A percentile compares a stretch with the other conserved stretches of the same genome.
Conservation (phyloP, 768 basidiomycete species). For the Leccinum boreale region DNA sequence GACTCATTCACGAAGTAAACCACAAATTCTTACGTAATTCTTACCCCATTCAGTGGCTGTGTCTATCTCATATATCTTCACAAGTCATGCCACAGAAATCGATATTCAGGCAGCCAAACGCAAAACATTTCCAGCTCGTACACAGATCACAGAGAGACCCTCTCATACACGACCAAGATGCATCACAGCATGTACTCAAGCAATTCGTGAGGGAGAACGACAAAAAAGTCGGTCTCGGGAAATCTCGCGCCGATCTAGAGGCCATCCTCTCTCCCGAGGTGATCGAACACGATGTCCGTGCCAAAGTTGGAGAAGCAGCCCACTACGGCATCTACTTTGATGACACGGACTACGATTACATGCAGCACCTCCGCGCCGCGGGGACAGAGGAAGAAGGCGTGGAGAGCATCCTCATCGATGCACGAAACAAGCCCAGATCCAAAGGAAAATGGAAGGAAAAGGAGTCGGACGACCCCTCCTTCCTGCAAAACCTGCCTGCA, state of each 20-base stretch:
- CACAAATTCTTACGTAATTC: conserved; percentile 30
- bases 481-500: conserved; percentile 59
- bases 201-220: conserved; percentile 69
- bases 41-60: conserved; percentile 1
- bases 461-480: conserved; percentile 39
- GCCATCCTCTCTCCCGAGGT: conserved; percentile 46
- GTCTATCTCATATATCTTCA: not conserved
- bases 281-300: conserved; percentile 42
- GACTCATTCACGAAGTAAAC: conserved; percentile 23
- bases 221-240: conserved; percentile 58
- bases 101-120: conserved; percentile 85
- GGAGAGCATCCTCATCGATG: conserved; percentile 78
- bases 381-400: conserved; percentile 77
- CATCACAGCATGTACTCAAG: conserved; percentile 86
- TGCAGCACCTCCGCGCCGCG: conserved; percentile 87
- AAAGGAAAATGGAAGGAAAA: conserved; percentile 15
- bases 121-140: conserved; percentile 94
- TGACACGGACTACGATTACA: conserved; percentile 96
- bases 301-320: conserved; percentile 82
- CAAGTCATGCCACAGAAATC: conserved; percentile 71
- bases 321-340: conserved; percentile 92
- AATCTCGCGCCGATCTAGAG: conserved; percentile 81
- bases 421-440: conserved; percentile 42
- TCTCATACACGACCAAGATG: conserved; percentile 89
- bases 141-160: conserved; percentile 96